Evolutionary conservation across 139 green algal genomes (phyloP), one percentile per base, ranked within the genome.

Genomic region (Edaphochlamys debaryana): DNA sequence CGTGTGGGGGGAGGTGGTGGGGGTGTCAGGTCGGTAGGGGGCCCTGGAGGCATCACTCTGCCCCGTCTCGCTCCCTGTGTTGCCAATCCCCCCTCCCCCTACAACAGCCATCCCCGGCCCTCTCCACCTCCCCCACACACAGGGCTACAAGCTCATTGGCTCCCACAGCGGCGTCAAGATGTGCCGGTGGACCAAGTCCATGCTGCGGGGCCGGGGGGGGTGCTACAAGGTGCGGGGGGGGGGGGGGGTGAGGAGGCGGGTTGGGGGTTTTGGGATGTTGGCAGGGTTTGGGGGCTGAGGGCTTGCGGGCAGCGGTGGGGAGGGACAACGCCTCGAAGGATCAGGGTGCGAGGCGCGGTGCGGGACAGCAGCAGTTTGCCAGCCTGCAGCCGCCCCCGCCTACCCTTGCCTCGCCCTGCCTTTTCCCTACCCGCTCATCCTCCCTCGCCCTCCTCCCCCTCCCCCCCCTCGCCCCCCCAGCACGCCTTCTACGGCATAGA

Each of bases 401-500:
- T 15, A 54, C 48, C 48, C 48, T 15, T 23, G 11, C 48, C 48
- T 9, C 48, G 11, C 48, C 11, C 48, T 15, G 11, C 9, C 48
- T 15, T 15, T 15, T 23, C 48, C 48, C 48, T 9, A 9, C 48
- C 48, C 11, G 15, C 52, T 3, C 52, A 27, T 3, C 52, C 13
- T 62, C 13, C 17, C 52, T 3, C 52, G 29, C 52, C 52, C 52
- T 6, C 52, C 9, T 27, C 13, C 19, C 52, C 52, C 17, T 27
- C 52, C 52, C 52, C 17, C 52, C 13, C 52, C 52, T 62, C 17
- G 15, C 3, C 52, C 17, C 52, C 7, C 25, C 56, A 63, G 87
- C 94, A 98, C 89, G 88, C 87, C 60, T 98, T 98, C 86, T 98
- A 98, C 81, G 94, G 94, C 86, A 98, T 98, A 40, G 92, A 92